phyloP scores from a whole-genome alignment of 2,329 filamentous ascomycete genomes.

The Paraconiothyrium brasiliense region DNA sequence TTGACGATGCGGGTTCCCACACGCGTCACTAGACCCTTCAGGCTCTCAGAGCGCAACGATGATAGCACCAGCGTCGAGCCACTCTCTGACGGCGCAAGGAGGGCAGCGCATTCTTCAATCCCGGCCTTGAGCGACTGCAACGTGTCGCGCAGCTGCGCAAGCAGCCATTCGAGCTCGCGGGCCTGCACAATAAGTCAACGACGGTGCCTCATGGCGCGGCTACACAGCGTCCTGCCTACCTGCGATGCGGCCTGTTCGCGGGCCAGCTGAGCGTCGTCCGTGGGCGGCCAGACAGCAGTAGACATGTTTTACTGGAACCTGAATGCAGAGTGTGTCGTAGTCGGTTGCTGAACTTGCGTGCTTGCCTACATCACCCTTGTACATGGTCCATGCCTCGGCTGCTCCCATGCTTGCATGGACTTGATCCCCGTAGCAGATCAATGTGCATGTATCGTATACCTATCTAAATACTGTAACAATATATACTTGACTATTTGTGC shows the following conservation, averaged over 20 bases:
- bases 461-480: not conserved
- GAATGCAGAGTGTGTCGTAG: not conserved
- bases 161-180: constrained; percentile 71
- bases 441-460: not conserved
- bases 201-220: not conserved
- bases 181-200: constrained; percentile 46
- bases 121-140: constrained; percentile 71
- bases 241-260: constrained; percentile 63
- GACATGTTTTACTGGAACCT: constrained; percentile 59
- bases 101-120: constrained; percentile 86
- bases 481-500: not conserved
- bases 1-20: constrained; percentile 92
- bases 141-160: constrained; percentile 68
- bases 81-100: constrained; percentile 84
- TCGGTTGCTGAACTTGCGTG: not conserved
- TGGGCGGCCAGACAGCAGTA: constrained; percentile 68
- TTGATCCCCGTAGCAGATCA: not conserved
- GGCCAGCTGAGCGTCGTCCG: constrained; percentile 60
- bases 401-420: not conserved
- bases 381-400: constrained; percentile 3
- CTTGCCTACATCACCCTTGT: not conserved
- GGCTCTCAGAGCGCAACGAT: constrained; percentile 83
- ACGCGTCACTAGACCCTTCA: constrained; percentile 92
- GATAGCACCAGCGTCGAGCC: constrained; percentile 91
- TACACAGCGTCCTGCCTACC: constrained; percentile 41